Conservation (phyloP, 441 rosid genomes). For the Corymbia calophylla region DNA sequence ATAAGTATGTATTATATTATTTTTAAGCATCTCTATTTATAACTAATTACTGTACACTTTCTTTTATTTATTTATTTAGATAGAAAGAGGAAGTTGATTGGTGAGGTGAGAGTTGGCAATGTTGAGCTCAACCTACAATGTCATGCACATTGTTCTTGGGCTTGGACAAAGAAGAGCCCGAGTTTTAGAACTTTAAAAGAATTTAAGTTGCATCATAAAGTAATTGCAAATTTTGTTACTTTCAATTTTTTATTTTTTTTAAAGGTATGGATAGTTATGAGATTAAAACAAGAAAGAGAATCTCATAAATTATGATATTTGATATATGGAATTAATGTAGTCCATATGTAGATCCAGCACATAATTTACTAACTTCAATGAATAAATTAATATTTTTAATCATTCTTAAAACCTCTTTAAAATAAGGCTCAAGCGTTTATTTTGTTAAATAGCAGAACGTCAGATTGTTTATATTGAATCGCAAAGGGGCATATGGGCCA, state of each 20-base stretch:
- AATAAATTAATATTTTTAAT: neutral
- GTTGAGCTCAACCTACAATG: neutral
- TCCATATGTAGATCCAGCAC: neutral
- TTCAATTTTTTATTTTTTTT: too few species aligned
- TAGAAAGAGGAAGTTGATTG: neutral
- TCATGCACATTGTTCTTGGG: neutral
- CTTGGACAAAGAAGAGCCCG: accelerated
- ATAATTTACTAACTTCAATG: neutral
- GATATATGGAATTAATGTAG: neutral
- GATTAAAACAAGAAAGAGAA: neutral
- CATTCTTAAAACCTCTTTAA: neutral
- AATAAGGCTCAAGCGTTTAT: neutral
- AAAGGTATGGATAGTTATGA: too few species aligned
- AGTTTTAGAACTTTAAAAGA: neutral
- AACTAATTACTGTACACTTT: accelerated
- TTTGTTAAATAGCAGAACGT: neutral
- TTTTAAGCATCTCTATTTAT: neutral
- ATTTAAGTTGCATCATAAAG: too few species aligned
- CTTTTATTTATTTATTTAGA: neutral
- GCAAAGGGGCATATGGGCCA: neutral
- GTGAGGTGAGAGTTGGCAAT: neutral
- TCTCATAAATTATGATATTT: neutral
- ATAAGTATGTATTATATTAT: neutral
- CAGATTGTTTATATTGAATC: neutral
- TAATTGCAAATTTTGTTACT: too few species aligned